Conservation (phyloP, 768 basidiomycete species). For the Hebeloma cylindrosporum region DNA sequence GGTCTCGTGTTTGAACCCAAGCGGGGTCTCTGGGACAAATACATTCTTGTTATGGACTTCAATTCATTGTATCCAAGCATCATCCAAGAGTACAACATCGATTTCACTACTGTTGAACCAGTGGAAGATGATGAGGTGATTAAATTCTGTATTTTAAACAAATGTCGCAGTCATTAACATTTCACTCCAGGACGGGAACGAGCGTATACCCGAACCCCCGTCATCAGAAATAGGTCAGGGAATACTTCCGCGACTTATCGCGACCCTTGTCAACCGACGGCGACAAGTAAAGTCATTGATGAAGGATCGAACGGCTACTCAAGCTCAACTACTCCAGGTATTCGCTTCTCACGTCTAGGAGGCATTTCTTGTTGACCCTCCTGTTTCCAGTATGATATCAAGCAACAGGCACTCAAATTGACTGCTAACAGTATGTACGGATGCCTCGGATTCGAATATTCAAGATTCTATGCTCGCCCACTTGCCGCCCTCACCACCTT, state of each 20-base stretch:
- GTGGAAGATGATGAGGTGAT: slow-evolving; percentile 63
- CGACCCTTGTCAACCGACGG: slow-evolving; percentile 90
- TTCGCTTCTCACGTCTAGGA: background rate
- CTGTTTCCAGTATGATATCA: slow-evolving; percentile 81
- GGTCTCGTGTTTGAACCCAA: slow-evolving; percentile 98
- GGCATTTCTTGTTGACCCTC: background rate
- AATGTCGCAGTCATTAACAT: background rate
- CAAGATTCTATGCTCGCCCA: slow-evolving; percentile 93
- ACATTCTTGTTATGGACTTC: slow-evolving; percentile 99
- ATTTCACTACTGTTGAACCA: slow-evolving; percentile 93
- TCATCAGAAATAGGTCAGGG: slow-evolving; percentile 69
- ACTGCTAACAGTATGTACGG: slow-evolving; percentile 99
- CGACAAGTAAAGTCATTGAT: slow-evolving; percentile 90
- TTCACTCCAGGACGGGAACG: slow-evolving; percentile 51
- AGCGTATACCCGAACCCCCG: slow-evolving; percentile 90
- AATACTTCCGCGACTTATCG: slow-evolving; percentile 94
- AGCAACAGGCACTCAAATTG: slow-evolving; percentile 94
- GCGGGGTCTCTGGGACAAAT: slow-evolving; percentile 94
- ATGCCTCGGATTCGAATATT: slow-evolving; percentile 96
- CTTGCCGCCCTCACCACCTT: slow-evolving; percentile 97
- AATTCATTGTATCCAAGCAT: slow-evolving; percentile 99
- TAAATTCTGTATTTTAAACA: slow-evolving; percentile 10
- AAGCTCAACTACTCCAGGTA: slow-evolving; percentile 83
- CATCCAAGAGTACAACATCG: slow-evolving; percentile 99
- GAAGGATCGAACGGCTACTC: slow-evolving; percentile 79